Evolutionary conservation across 352 stramenopile species (phyloP).

Genomic region (Globisporangium nunn): DNA sequence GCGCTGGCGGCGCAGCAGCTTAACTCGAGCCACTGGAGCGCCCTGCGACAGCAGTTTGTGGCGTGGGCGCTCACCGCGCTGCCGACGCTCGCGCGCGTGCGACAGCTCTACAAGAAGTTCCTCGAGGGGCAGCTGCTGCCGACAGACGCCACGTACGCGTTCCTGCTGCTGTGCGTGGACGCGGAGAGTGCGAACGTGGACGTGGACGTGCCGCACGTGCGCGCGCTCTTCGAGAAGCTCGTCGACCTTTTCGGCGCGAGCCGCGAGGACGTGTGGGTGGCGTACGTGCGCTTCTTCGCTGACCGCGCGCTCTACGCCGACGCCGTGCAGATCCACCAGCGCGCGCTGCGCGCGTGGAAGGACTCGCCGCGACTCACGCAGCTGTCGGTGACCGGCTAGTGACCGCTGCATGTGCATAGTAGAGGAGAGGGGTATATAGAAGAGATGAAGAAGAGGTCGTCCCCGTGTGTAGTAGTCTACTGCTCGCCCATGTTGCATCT

Average conservation of each 20-base stretch:
- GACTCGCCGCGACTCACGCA: slow-evolving; percentile 47
- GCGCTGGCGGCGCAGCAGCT: slow-evolving; percentile 37
- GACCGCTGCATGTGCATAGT: not conserved
- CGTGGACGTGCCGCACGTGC: slow-evolving; percentile 36
- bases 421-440: not conserved
- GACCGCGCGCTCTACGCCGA: slow-evolving; percentile 35
- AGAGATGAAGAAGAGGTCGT: not conserved
- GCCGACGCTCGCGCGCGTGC: slow-evolving; percentile 29
- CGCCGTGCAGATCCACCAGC: slow-evolving; percentile 61
- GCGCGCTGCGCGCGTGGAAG: slow-evolving; percentile 58
- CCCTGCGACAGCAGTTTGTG: slow-evolving; percentile 60
- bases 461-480: no score
- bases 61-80: slow-evolving; percentile 35
- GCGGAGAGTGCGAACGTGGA: slow-evolving; percentile 46
- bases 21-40: slow-evolving; percentile 45
- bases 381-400: slow-evolving; percentile 24
- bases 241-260: slow-evolving; percentile 63
- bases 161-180: slow-evolving; percentile 63
- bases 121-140: slow-evolving; percentile 64
- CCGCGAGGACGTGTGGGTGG: slow-evolving; percentile 62
- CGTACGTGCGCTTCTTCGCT: slow-evolving; percentile 63
- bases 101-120: slow-evolving; percentile 60
- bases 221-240: slow-evolving; percentile 74
- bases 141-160: slow-evolving; percentile 45
- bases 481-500: no score